Conservation (phyloP, 225 moss, liverwort and hornwort species). For the Bryum argenteum region DNA sequence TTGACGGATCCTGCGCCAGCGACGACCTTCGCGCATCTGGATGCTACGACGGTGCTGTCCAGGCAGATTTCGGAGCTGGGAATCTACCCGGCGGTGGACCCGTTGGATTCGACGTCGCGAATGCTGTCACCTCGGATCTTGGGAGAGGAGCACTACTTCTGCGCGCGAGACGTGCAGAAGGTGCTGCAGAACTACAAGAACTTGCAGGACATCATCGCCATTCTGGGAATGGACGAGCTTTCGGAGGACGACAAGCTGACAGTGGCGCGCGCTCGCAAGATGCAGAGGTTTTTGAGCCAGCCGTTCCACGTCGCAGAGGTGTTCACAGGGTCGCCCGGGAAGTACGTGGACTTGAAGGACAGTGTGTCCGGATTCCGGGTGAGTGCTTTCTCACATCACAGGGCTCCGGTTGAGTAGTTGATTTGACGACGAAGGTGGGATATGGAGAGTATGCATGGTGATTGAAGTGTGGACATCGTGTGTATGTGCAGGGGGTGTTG, state of each 20-base stretch:
- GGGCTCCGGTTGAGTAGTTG: too few species aligned
- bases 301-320: slow-evolving; percentile 98
- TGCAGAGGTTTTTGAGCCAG: slow-evolving; percentile 92
- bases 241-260: slow-evolving; percentile 94
- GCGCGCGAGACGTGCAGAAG: slow-evolving; percentile 86
- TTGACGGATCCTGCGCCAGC: slow-evolving; percentile 96
- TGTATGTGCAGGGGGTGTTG: slow-evolving; percentile 60
- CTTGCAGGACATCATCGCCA: slow-evolving; percentile 96
- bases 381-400: slow-evolving; percentile 23
- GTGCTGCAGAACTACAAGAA: slow-evolving; percentile 99
- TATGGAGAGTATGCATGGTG: slow-evolving; percentile 4
- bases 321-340: slow-evolving; percentile 93
- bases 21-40: slow-evolving; percentile 95
- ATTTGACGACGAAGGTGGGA: slow-evolving; percentile 48
- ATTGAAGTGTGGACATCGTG: not conserved
- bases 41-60: slow-evolving; percentile 93
- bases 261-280: slow-evolving; percentile 92
- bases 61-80: slow-evolving; percentile 92
- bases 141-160: slow-evolving; percentile 89
- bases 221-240: slow-evolving; percentile 97
- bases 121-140: slow-evolving; percentile 90
- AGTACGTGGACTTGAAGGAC: slow-evolving; percentile 96
- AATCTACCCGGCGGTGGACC: slow-evolving; percentile 98
- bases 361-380: slow-evolving; percentile 93
- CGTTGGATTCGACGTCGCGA: slow-evolving; percentile 88